These are phyloP conservation scores for sunflower (Helianthus annuus) DNA, from an alignment of 129 eudicot species.

Conservation along the genomic window HanXRQr2.0-SUNRISE NC_035436.2:141958067-141958566, in stretches of 20 bases:
- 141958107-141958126: conserved; percentile 26
- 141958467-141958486: neutral
- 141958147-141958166: conserved; percentile 28
- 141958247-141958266: conserved; percentile 21
- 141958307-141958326: conserved; percentile 8
- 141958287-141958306: conserved; percentile 5
- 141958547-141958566: neutral
- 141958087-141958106: conserved; percentile 91
- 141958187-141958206: conserved; percentile 7
- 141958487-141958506: conserved; percentile 2
- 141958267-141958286: conserved; percentile 23
- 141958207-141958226: neutral
- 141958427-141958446: conserved; percentile 9
- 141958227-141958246: neutral
- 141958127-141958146: conserved; percentile 21
- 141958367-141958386: conserved; percentile 7
- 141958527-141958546: neutral
- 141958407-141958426: conserved; percentile 8
- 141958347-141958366: conserved; percentile 35
- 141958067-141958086: conserved; percentile 52
- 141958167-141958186: conserved; percentile 2
- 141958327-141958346: neutral
- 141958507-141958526: neutral
- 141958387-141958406: conserved; percentile 23
- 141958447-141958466: conserved; percentile 13